phyloP scores from a whole-genome alignment of 2,329 filamentous ascomycete genomes.

The Nemania serpens region DNA sequence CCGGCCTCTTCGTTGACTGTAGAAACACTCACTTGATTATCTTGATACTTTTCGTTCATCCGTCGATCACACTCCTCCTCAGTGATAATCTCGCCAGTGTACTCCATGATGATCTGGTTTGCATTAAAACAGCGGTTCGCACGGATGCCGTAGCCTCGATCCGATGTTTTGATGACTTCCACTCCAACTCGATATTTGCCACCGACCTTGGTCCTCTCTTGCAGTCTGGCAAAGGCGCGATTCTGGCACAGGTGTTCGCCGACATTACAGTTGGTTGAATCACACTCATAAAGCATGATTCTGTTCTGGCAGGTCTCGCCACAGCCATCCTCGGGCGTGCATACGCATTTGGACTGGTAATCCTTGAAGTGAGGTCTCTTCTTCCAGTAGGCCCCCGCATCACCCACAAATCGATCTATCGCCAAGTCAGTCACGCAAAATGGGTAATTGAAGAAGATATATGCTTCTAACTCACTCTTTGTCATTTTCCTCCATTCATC shows the following conservation, averaged over 20 bases:
- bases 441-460: background rate
- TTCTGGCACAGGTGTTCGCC: constrained; percentile 79
- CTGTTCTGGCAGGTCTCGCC: constrained; percentile 91
- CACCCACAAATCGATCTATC: constrained; percentile 85
- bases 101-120: constrained; percentile 97
- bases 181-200: constrained; percentile 91
- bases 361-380: constrained; percentile 75
- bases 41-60: constrained; percentile 92
- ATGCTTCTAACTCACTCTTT: constrained; percentile 68
- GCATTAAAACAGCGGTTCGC: constrained; percentile 86
- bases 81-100: constrained; percentile 96
- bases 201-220: constrained; percentile 73
- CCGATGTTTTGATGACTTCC: constrained; percentile 87
- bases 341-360: constrained; percentile 78
- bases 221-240: constrained; percentile 82
- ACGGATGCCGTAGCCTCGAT: constrained; percentile 89
- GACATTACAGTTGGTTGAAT: constrained; percentile 84
- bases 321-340: constrained; percentile 77
- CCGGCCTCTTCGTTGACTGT: constrained; percentile 20
- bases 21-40: constrained; percentile 74
- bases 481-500: constrained; percentile 92
- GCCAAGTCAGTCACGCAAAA: constrained; percentile 39
- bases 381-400: constrained; percentile 80
- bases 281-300: constrained; percentile 97
- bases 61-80: constrained; percentile 90